Evolutionary conservation across 1,284 basidiomycete genomes (phyloP).

Genomic region (Inonotus hispidus): DNA sequence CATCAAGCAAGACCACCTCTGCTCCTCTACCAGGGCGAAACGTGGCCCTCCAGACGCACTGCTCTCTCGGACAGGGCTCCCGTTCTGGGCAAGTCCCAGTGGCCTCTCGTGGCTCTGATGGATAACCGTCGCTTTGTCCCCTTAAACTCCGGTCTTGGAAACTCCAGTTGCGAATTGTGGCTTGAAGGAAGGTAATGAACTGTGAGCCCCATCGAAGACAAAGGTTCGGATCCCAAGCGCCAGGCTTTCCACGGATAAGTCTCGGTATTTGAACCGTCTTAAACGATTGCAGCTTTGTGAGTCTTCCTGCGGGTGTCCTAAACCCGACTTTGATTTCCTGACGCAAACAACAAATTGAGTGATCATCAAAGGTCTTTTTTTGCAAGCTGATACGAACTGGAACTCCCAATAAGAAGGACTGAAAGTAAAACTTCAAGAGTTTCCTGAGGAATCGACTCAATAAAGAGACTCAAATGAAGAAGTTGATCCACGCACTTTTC

Average conservation of each 20-base stretch:
- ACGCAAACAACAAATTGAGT: neutral
- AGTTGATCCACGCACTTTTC: slow-evolving; percentile 59
- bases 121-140: slow-evolving; percentile 8
- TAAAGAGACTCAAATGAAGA: neutral
- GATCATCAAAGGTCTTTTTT: neutral
- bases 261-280: slow-evolving; percentile 69
- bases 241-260: slow-evolving; percentile 66
- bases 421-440: slow-evolving; percentile 92
- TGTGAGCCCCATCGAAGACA: slow-evolving; percentile 71
- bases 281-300: slow-evolving; percentile 61
- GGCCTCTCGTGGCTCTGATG: neutral
- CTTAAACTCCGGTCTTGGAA: neutral
- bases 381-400: slow-evolving; percentile 50
- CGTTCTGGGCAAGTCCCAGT: slow-evolving; percentile 11
- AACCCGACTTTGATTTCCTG: slow-evolving; percentile 91
- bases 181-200: slow-evolving; percentile 55
- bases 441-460: slow-evolving; percentile 49
- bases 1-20: slow-evolving; percentile 38
- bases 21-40: slow-evolving; percentile 56
- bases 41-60: slow-evolving; percentile 59
- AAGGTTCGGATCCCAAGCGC: slow-evolving; percentile 72
- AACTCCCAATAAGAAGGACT: slow-evolving; percentile 89
- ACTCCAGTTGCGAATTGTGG: slow-evolving; percentile 12
- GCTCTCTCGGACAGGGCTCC: neutral
- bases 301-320: slow-evolving; percentile 69